A percentile compares a stretch with the other conserved stretches of the same genome.
phyloP scores from a whole-genome alignment of 495 filamentous ascomycete species.

The Ramalina intermedia region DNA sequence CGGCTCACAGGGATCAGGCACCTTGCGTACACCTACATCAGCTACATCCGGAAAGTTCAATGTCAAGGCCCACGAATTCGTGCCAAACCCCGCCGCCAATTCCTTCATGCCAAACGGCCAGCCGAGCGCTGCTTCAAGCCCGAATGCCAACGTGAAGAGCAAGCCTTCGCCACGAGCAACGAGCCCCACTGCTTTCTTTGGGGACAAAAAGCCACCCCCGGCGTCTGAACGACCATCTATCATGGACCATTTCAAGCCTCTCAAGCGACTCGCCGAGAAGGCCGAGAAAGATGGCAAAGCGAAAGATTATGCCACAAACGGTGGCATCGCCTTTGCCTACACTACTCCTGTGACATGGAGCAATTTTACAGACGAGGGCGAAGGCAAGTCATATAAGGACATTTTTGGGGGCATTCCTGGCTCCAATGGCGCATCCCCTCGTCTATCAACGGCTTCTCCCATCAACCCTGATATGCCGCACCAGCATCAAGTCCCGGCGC shows the following conservation, averaged over 20 bases:
- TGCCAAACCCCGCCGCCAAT: conserved; percentile 62
- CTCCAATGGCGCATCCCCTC: conserved; percentile 47
- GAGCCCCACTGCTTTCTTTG: conserved; percentile 37
- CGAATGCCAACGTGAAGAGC: conserved; percentile 38
- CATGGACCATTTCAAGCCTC: conserved; percentile 53
- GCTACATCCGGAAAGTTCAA: conserved; percentile 57
- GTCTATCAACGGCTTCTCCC: conserved; percentile 39
- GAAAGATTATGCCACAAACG: conserved; percentile 43
- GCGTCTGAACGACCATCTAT: conserved; percentile 43
- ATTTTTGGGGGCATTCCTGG: conserved; percentile 53
- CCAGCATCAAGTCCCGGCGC: conserved; percentile 64
- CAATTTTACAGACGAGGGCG: conserved; percentile 35
- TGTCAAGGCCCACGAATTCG: conserved; percentile 70
- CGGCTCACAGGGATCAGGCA: conserved; percentile 27
- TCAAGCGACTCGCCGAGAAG: conserved; percentile 54
- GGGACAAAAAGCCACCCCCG: conserved; percentile 44
- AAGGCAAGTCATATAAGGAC: conserved; percentile 56
- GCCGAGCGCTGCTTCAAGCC: conserved; percentile 49
- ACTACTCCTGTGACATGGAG: conserved; percentile 73
- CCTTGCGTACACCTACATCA: conserved; percentile 32
- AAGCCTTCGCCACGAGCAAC: conserved; percentile 37
- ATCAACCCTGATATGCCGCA: conserved; percentile 47
- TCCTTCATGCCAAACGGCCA: conserved; percentile 59
- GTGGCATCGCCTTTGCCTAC: conserved; percentile 62
- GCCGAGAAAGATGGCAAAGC: conserved; percentile 28